Evolutionary conservation across 768 basidiomycete genomes (phyloP).

Genomic region (Serendipita sp.): DNA sequence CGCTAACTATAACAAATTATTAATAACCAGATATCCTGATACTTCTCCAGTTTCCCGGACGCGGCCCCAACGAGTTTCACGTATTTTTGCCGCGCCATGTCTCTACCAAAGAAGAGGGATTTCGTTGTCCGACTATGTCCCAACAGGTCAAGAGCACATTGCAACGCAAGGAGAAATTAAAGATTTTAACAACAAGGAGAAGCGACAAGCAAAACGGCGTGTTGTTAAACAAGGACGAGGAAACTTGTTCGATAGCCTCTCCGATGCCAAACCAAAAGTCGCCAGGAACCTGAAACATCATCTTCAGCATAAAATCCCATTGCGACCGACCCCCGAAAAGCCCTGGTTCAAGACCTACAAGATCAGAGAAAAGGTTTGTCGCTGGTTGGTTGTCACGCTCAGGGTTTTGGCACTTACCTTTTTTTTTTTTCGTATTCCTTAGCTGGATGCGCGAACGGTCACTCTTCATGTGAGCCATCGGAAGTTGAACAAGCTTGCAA

Average conservation of each 20-base stretch:
- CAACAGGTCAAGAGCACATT: too few species aligned
- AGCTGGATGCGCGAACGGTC: neutral
- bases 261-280: slow-evolving; percentile 46
- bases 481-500: slow-evolving; percentile 75
- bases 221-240: neutral
- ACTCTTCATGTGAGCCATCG: slow-evolving; percentile 28
- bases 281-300: neutral
- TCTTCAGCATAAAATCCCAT: neutral
- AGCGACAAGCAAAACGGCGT: neutral
- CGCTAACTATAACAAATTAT: neutral
- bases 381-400: neutral
- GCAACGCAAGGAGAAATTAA: neutral
- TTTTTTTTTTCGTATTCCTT: too few species aligned
- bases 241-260: slow-evolving; percentile 47
- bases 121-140: too few species aligned
- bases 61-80: neutral
- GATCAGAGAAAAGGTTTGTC: neutral
- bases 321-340: neutral
- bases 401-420: neutral
- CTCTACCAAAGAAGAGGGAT: too few species aligned
- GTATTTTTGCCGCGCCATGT: too few species aligned
- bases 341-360: neutral
- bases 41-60: too few species aligned
- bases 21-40: too few species aligned
- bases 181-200: neutral